Base-by-base conservation (phyloP, 495 filamentous ascomycete species). In the Talaromyces trachyspermus region DNA sequence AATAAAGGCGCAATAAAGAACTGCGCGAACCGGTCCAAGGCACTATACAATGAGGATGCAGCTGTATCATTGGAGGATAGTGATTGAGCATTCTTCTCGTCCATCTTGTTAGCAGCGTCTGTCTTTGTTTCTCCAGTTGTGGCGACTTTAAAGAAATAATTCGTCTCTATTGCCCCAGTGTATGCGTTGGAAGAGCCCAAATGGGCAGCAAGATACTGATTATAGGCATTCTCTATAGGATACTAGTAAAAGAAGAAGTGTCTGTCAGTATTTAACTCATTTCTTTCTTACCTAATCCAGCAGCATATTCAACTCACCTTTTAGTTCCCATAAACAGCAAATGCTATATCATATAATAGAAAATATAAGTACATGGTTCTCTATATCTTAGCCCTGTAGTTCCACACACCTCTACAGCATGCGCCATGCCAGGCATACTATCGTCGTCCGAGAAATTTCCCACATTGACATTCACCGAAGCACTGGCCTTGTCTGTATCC, bases 291-390 rank as follows among this genome's bases (percentile, higher is more conserved):
- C n/a, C n/a, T n/a, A n/a, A n/a, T n/a, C n/a, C n/a, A n/a, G n/a
- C n/a, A 26, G 12, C 25, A 17, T 29, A 47, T 19, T 23, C 32
- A 22, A 59, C 65, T 48, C 64, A 86, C 84, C 76, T 98, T 98
- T 65, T 95, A 8, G 92, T 99, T 32, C 92, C 92, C 94, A 99
- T 97, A 71, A 99, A 99, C 7, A 97, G 70, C 57, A 96, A 70
- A 77, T 96, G 81, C 54, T 46, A 36, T 26, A 17, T n/a, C n/a
- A n/a, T n/a, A n/a, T n/a, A n/a, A n/a, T n/a, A n/a, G n/a, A n/a
- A n/a, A n/a, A n/a, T n/a, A n/a, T n/a, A n/a, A n/a, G n/a, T n/a
- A n/a, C n/a, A n/a, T n/a, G n/a, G n/a, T n/a, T n/a, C n/a, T 23
- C 19, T 23, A 12, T 12, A 12, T 25, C 19, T 11, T 15, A 19